Percentiles rank a stretch among this genome's conserved stretches.
phyloP scores from a whole-genome alignment of 2,329 filamentous ascomycete genomes.

The Alternaria triticimaculans region DNA sequence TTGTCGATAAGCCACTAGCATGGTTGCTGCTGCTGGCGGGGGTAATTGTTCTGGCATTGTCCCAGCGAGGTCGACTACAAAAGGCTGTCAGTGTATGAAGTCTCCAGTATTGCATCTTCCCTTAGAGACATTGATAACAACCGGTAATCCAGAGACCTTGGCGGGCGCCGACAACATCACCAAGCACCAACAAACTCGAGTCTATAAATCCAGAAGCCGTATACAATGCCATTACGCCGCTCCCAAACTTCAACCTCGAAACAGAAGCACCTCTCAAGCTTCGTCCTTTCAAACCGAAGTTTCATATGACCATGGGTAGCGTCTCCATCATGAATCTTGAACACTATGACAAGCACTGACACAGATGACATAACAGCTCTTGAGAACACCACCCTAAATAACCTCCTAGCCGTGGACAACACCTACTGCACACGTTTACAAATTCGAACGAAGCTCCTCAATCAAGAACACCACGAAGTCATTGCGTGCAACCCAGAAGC shows the following conservation, averaged over 20 bases:
- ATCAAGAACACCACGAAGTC: conserved; percentile 52
- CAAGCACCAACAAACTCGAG: background rate
- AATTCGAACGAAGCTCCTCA: conserved; percentile 58
- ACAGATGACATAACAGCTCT: conserved; percentile 53
- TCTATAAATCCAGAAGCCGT: conserved; percentile 28
- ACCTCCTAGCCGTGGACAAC: conserved; percentile 65
- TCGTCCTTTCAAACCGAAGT: conserved; percentile 66
- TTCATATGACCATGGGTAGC: conserved; percentile 68
- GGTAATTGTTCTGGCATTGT: background rate
- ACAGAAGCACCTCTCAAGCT: conserved; percentile 60
- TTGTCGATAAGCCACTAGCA: background rate
- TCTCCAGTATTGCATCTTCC: background rate
- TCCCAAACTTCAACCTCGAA: conserved; percentile 59
- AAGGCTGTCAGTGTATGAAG: background rate
- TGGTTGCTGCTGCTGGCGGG: background rate
- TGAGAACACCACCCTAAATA: conserved; percentile 59
- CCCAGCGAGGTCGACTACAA: background rate
- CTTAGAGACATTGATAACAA: background rate
- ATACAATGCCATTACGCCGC: conserved; percentile 54
- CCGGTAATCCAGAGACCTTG: background rate
- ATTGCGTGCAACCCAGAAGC: conserved; percentile 45
- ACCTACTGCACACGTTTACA: conserved; percentile 62
- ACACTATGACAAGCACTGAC: background rate
- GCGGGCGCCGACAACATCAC: background rate
- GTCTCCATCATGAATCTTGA: conserved; percentile 17